Evolutionary conservation across 2,329 filamentous ascomycete genomes (phyloP), one percentile per base, ranked within the genome.

Genomic region (Aspergillus tamarii): DNA sequence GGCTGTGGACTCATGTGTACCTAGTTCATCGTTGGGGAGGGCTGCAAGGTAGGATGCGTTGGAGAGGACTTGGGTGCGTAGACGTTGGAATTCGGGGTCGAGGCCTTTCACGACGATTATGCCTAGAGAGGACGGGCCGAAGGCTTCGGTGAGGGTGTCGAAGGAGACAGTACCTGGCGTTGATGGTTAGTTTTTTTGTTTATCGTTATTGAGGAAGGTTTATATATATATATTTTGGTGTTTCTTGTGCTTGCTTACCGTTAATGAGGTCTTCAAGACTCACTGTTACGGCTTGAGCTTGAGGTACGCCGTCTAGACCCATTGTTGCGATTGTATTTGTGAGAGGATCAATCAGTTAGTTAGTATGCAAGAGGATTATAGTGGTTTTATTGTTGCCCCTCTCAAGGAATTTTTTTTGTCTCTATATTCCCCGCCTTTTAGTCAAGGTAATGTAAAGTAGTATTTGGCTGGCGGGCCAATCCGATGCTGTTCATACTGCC

Each of bases 71-170:
- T 86, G 86, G 64, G 86, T 86, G 65, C 95, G 87, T 50, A 97
- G 81, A n/a, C 85, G 79, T 16, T 85, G 78, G 72, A 96, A 99
- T 59, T 87, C 83, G 7, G 84, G 66, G 0, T 93, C 92, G 0
- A 98, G 87, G 74, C 93, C 92, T 75, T 91, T 93, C 55, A 99
- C 94, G n/a, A 98, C 83, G 61, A 99, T 89, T 59, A 99, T 97
- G 0, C 95, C 95, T 14, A 98, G 83, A 2, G 93, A 97, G 30
- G 91, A 88, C 1, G 94, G 93, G 0, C 95, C 95, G 75, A 99
- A 98, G 0, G 95, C 95, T 70, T 90, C 75, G 36, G 80, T 78
- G 14, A 84, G 74, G 11, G 77, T 79, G 21, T 78, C 73, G 64
- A 81, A 82, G 8, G 81, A 76, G 52, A 84, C 74, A 7, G 74